A percentile compares a stretch with the other conserved stretches of the same genome.
phyloP scores from a whole-genome alignment of 495 filamentous ascomycete species.

The Daldinia vernicosa region DNA sequence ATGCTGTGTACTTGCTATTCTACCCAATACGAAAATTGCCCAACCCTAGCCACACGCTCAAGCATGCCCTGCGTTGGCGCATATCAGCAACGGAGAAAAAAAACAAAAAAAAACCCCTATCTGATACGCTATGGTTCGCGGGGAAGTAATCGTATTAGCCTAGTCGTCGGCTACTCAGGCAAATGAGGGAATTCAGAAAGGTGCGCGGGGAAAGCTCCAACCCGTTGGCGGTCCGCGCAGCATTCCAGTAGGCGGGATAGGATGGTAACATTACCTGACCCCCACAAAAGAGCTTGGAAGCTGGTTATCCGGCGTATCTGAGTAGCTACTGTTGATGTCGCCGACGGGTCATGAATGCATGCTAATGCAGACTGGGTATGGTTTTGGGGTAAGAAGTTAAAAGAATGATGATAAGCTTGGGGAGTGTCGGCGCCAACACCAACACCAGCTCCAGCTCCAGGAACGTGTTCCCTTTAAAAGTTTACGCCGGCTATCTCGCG shows the following conservation, averaged over 20 bases:
- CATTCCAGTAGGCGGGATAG: not conserved
- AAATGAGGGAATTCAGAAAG: constrained; percentile 16
- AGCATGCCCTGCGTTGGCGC: constrained; percentile 3
- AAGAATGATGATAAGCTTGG: constrained; percentile 5
- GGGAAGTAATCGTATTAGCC: constrained; percentile 10
- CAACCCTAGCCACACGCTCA: constrained; percentile 5
- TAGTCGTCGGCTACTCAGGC: constrained; percentile 8
- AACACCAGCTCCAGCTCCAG: constrained; percentile 9
- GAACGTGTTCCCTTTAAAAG: constrained; percentile 23
- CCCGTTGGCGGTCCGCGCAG: constrained; percentile 1
- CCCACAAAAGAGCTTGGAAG: constrained; percentile 9
- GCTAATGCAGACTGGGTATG: constrained; percentile 12
- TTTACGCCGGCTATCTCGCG: constrained; percentile 15
- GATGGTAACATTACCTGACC: not conserved
- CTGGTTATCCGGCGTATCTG: constrained; percentile 1
- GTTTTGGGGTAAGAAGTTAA: constrained; percentile 7
- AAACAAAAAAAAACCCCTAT: not conserved
- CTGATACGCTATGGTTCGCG: constrained; percentile 1
- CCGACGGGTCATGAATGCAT: constrained; percentile 20
- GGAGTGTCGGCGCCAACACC: not conserved
- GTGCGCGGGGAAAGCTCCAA: constrained; percentile 10
- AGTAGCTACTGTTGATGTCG: not conserved
- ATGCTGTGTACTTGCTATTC: not conserved
- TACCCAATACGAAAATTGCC: constrained; percentile 17
- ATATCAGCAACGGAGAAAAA: not conserved